phyloP scores from a whole-genome alignment of 352 stramenopile genomes.

The Pythium guiyangense region DNA sequence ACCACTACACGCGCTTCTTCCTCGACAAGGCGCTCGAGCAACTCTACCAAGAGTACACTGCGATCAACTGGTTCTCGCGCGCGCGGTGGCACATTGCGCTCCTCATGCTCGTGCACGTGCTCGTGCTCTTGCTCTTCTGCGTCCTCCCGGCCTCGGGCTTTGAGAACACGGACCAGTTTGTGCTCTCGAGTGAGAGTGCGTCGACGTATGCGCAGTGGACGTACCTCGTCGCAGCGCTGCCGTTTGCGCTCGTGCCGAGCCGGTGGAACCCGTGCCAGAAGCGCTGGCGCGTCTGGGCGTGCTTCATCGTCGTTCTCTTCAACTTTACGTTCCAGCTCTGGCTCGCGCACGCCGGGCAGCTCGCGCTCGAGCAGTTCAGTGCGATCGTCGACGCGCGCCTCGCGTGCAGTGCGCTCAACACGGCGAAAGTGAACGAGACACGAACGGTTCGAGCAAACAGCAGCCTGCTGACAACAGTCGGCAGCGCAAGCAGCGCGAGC shows the following conservation, averaged over 20 bases:
- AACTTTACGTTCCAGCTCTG: conserved; percentile 76
- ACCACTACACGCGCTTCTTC: conserved; percentile 78
- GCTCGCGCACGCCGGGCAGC: conserved; percentile 53
- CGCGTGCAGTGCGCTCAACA: conserved; percentile 29
- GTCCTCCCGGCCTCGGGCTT: conserved; percentile 57
- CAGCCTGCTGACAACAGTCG: neutral
- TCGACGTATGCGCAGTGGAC: conserved; percentile 59
- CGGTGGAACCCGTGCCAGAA: conserved; percentile 69
- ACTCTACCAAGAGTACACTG: conserved; percentile 84
- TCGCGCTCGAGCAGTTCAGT: conserved; percentile 43
- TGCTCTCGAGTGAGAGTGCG: conserved; percentile 37
- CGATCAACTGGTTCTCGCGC: conserved; percentile 74
- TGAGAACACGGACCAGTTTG: conserved; percentile 62
- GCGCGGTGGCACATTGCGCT: conserved; percentile 69
- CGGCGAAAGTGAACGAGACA: neutral
- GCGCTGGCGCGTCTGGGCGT: conserved; percentile 70
- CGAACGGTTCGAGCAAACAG: neutral
- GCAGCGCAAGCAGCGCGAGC: conserved; percentile 1
- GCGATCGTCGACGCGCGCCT: conserved; percentile 30
- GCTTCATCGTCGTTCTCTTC: conserved; percentile 72
- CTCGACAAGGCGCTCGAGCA: conserved; percentile 65
- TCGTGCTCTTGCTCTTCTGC: conserved; percentile 64
- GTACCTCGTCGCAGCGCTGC: conserved; percentile 65
- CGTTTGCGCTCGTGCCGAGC: conserved; percentile 67
- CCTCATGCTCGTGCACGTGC: conserved; percentile 66